Evolutionary conservation across 345 rosid species (phyloP).

Genomic region (Eucalyptus erythrocorys): DNA sequence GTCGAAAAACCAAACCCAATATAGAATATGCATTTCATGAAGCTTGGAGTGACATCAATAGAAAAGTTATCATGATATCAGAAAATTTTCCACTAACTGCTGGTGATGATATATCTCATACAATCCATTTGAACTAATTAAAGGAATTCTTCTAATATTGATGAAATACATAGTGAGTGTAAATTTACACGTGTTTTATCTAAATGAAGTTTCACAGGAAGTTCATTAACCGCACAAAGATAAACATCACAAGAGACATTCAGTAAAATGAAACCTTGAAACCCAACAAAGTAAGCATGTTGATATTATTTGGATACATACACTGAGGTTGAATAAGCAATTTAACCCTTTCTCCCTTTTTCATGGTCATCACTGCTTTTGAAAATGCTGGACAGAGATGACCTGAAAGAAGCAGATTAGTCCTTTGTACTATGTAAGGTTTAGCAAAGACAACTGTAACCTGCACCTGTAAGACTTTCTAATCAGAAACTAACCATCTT

Average conservation of each 20-base stretch:
- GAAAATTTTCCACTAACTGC: neutral
- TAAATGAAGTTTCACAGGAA: neutral
- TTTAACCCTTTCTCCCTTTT: slow-evolving; percentile 35
- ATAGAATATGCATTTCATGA: neutral
- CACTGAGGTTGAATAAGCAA: slow-evolving; percentile 43
- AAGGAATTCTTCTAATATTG: neutral
- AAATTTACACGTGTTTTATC: neutral
- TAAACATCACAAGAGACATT: neutral
- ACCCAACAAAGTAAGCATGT: neutral
- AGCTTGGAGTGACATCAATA: neutral
- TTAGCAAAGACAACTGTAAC: neutral
- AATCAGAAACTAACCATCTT: slow-evolving; percentile 31
- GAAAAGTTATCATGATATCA: neutral
- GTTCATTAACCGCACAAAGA: neutral
- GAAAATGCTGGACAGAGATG: slow-evolving; percentile 41
- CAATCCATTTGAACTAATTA: neutral
- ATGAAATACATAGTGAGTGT: neutral
- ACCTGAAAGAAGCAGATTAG: slow-evolving; percentile 12
- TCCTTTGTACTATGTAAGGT: neutral
- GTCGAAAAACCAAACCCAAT: neutral
- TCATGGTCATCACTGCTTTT: slow-evolving; percentile 43
- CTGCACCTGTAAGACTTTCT: neutral
- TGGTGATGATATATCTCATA: neutral
- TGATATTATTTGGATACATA: slow-evolving; percentile 1
- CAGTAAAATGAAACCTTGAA: neutral